Base-by-base conservation (phyloP, 352 stramenopile genomes). In the Sclerospora graminicola region DNA sequence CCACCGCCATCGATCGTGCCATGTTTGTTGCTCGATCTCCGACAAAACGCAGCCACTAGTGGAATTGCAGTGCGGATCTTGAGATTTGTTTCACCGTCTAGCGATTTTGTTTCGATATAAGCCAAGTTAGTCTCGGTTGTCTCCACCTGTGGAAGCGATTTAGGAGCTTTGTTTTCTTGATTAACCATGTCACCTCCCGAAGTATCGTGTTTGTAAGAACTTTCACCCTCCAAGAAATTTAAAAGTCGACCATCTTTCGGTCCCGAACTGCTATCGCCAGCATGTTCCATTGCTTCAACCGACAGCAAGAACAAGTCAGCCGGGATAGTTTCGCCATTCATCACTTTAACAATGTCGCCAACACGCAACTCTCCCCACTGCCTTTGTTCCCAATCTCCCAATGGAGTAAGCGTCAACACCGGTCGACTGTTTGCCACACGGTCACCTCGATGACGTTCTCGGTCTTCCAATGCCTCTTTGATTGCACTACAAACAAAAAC, bases 31-130 rank as follows among this genome's bases (percentile, higher is more conserved):
- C 14, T 53, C 8, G 29, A 54, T 27, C 15, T 14, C 13, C 48
- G 43, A 20, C 57, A 75, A 2, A 80, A 39, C 0, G 47, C 35
- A 19, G 69, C 57, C 16, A 87, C 41, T 5, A 83, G 38, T 10
- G 71, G 68, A 15, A 88, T 84, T 11, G 69, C 74, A 1, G 73
- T 82, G 7, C 78, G 80, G 36, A 91, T 84, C 48, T 91, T 91
- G 5, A 91, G 51, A 23, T 91, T 89, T 9, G 80, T 91, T 53
- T 91, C 80, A 9, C 80, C 80, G 41, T 91, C 80, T 20, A 91
- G 48, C 8, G 77, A 88, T 48, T 91, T 91, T 21, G 80, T 91
- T 44, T 91, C 78, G 32, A 91, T 74, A 43, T 93, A 95, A 19
- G 72, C 80, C 14, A 88, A 37, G 38, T 66, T 71, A 8, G 58